Percentiles rank a stretch among this genome's conserved stretches.
phyloP scores from a whole-genome alignment of 805 yeast species.

The Komagataella pastoris region DNA sequence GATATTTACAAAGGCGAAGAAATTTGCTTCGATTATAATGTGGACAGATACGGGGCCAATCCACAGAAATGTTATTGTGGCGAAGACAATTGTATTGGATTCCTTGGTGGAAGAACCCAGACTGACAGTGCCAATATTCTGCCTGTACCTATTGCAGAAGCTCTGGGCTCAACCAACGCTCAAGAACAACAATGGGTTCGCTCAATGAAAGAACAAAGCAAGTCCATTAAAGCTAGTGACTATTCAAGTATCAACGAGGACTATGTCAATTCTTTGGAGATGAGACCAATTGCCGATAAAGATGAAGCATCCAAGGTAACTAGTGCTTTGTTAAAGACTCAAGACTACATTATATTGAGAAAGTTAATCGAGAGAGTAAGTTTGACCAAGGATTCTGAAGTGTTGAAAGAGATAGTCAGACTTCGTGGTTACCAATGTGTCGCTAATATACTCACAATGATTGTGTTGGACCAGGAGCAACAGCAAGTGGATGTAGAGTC shows the following conservation, averaged over 20 bases:
- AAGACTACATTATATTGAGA: conserved; percentile 48
- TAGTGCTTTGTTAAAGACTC: conserved; percentile 65
- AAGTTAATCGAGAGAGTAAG: conserved; percentile 59
- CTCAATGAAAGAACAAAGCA: conserved; percentile 29
- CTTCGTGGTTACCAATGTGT: conserved; percentile 83
- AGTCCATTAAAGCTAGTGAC: conserved; percentile 13
- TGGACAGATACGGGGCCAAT: conserved; percentile 90
- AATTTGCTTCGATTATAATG: conserved; percentile 84
- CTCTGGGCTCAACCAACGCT: conserved; percentile 59
- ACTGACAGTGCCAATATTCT: conserved; percentile 78
- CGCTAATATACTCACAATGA: conserved; percentile 38
- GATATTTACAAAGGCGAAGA: conserved; percentile 70
- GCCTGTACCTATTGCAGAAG: conserved; percentile 76
- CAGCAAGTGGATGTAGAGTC: conserved; percentile 1
- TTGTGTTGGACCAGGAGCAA: conserved; percentile 7
- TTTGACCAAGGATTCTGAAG: conserved; percentile 32
- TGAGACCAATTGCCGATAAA: conserved; percentile 30
- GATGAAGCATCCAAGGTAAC: conserved; percentile 65
- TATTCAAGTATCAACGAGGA: conserved; percentile 49
- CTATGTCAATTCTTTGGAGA: conserved; percentile 46
- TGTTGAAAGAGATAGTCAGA: conserved; percentile 49
- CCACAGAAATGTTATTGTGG: conserved; percentile 95
- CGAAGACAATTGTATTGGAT: conserved; percentile 81
- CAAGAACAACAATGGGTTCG: conserved; percentile 65
- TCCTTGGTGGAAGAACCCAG: conserved; percentile 94